phyloP scores from a whole-genome alignment of 257 asterid species.

The Solanum clarkiae region DNA sequence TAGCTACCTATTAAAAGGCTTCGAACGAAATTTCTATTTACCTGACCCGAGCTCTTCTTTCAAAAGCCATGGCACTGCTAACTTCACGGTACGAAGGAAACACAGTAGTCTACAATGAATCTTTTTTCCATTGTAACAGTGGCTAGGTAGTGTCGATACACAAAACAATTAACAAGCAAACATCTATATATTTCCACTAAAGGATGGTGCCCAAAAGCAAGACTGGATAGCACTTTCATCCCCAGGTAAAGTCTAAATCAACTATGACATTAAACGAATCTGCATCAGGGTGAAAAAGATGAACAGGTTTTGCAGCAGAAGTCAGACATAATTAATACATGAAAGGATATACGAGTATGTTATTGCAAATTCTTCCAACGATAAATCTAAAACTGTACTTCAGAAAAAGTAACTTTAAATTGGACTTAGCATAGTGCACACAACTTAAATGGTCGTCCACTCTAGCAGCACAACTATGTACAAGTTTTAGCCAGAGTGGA shows the following conservation, averaged over 20 bases:
- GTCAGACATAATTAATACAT: neutral
- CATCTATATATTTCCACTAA: neutral
- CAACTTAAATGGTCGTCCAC: neutral
- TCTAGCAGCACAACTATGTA: neutral
- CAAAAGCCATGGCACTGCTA: neutral
- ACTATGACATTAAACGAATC: neutral
- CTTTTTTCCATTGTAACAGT: neutral
- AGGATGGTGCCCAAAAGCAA: neutral
- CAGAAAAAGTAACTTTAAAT: neutral
- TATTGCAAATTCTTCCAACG: neutral
- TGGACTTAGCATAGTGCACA: neutral
- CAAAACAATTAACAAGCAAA: neutral
- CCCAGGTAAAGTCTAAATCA: neutral
- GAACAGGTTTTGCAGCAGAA: neutral
- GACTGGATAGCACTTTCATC: neutral
- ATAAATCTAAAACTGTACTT: neutral
- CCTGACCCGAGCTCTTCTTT: neutral
- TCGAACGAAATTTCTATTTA: neutral
- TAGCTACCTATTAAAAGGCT: neutral
- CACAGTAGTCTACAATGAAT: neutral
- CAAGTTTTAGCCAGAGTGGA: conserved; percentile 5
- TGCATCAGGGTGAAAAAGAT: neutral
- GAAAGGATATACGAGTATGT: neutral
- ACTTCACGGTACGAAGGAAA: neutral
- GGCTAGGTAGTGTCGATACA: neutral